These are phyloP conservation scores for Letharia lupina DNA, from an alignment of 495 filamentous ascomycete species.

Conservation along the genomic window DNA sequence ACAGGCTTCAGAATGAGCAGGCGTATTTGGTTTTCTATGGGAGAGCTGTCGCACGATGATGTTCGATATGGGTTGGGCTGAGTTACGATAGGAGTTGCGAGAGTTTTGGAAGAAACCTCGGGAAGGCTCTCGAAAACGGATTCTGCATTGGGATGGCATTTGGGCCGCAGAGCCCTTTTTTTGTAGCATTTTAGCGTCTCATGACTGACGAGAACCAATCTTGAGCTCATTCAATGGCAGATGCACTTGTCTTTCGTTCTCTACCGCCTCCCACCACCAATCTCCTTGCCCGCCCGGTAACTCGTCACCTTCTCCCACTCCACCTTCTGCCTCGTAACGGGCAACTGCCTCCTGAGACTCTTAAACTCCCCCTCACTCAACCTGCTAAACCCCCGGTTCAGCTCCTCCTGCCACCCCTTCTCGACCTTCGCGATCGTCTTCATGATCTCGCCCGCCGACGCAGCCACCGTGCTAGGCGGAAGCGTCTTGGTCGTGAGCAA, in stretches of 20 bases:
- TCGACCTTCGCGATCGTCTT: slow-evolving; percentile 69
- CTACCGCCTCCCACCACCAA: slow-evolving; percentile 24
- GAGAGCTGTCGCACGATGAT: slow-evolving; percentile 45
- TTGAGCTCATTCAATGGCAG: slow-evolving; percentile 4
- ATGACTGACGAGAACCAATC: neutral
- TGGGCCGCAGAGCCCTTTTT: slow-evolving; percentile 2
- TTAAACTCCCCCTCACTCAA: slow-evolving; percentile 95
- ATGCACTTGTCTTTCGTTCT: neutral
- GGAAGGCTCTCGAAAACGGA: neutral
- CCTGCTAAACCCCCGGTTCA: slow-evolving; percentile 80
- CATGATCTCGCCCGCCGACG: slow-evolving; percentile 54
- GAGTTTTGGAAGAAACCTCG: slow-evolving; percentile 1
- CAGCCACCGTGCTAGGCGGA: slow-evolving; percentile 15
- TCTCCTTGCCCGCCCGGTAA: slow-evolving; percentile 54
- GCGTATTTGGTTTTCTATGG: slow-evolving; percentile 64
- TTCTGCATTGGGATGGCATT: slow-evolving; percentile 14
- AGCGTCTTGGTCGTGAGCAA: slow-evolving; percentile 77
- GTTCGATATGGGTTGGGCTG: slow-evolving; percentile 2
- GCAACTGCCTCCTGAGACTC: slow-evolving; percentile 81
- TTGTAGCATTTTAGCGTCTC: neutral
- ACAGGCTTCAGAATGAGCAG: slow-evolving; percentile 51
- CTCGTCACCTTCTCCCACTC: slow-evolving; percentile 99
- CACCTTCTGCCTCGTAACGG: slow-evolving; percentile 95
- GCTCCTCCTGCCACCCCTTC: slow-evolving; percentile 90
- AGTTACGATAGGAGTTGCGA: neutral